Percentiles rank a stretch among this genome's conserved stretches.
Evolutionary conservation across 2,329 filamentous ascomycete species (phyloP).

Genomic region (Xylaria sp.): DNA sequence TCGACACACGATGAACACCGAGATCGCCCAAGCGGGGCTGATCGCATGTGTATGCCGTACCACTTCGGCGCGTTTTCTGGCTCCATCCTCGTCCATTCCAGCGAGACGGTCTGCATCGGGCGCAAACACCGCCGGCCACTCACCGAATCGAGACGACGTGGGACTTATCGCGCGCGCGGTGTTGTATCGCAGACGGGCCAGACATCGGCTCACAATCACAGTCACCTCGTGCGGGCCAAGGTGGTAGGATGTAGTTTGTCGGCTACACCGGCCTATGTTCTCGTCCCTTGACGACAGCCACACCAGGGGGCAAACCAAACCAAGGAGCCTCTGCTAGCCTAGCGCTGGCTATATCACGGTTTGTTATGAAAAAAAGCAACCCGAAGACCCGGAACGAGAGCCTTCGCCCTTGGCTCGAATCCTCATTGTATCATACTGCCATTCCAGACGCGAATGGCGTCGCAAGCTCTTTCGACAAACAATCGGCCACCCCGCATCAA

Average conservation of each 20-base stretch:
- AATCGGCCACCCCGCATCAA: too few species aligned
- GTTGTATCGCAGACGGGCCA: slow-evolving; percentile 2
- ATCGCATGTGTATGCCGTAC: neutral
- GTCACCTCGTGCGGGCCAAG: neutral
- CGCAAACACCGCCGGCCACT: slow-evolving; percentile 7
- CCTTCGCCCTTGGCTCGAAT: too few species aligned
- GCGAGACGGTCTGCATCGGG: slow-evolving; percentile 11
- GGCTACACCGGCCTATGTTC: neutral
- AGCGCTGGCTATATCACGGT: neutral
- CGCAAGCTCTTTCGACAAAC: too few species aligned
- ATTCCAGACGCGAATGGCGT: too few species aligned
- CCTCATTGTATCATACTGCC: too few species aligned
- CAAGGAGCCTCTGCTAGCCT: neutral
- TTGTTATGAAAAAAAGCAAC: too few species aligned
- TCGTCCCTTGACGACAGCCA: neutral
- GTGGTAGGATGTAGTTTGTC: neutral
- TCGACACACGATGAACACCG: slow-evolving; percentile 2
- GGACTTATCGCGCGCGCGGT: neutral
- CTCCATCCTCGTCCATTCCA: neutral
- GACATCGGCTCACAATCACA: neutral
- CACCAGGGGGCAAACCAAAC: neutral
- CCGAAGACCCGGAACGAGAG: too few species aligned
- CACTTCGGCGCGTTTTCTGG: neutral
- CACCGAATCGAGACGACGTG: slow-evolving; percentile 10
- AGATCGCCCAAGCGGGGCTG: neutral